phyloP scores from a whole-genome alignment of 2,329 filamentous ascomycete genomes.

The Grosmannia penicillata region DNA sequence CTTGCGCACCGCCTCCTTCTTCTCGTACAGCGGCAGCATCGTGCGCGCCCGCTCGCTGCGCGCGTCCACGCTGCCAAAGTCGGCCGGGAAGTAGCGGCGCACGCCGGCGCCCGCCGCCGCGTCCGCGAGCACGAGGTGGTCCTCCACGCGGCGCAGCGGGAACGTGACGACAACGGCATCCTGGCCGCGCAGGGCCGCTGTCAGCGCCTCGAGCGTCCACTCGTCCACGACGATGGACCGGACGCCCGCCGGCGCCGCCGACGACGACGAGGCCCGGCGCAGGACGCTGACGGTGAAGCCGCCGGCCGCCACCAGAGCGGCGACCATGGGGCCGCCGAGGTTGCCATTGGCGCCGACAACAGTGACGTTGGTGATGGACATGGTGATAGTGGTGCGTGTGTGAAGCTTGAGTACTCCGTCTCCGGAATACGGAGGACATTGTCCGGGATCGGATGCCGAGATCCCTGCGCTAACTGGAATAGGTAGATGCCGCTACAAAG shows the following conservation, averaged over 20 bases:
- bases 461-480: no score
- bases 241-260: conserved; percentile 4
- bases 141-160: conserved; percentile 14
- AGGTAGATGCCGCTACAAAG: no score
- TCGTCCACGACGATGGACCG: conserved; percentile 14
- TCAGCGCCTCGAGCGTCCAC: conserved; percentile 18
- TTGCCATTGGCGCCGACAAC: conserved; percentile 24
- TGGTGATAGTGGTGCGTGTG: no score
- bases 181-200: conserved; percentile 16
- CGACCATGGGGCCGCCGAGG: conserved; percentile 19
- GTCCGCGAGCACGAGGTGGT: conserved; percentile 21
- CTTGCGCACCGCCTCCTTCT: conserved; percentile 19
- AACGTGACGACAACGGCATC: conserved; percentile 23
- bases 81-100: conserved; percentile 22
- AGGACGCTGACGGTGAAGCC: conserved; percentile 19
- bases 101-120: conserved; percentile 22
- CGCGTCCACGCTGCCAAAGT: conserved; percentile 25
- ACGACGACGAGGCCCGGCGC: conserved; percentile 19
- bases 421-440: no score
- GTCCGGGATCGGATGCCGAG: no score
- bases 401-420: no score
- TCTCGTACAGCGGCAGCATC: conserved; percentile 21
- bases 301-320: conserved; percentile 16
- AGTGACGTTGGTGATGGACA: conserved; percentile 20
- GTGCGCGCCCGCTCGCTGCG: conserved; percentile 17